Conservation (phyloP, 73 alveolate genomes). For the Urostyla sp. region DNA sequence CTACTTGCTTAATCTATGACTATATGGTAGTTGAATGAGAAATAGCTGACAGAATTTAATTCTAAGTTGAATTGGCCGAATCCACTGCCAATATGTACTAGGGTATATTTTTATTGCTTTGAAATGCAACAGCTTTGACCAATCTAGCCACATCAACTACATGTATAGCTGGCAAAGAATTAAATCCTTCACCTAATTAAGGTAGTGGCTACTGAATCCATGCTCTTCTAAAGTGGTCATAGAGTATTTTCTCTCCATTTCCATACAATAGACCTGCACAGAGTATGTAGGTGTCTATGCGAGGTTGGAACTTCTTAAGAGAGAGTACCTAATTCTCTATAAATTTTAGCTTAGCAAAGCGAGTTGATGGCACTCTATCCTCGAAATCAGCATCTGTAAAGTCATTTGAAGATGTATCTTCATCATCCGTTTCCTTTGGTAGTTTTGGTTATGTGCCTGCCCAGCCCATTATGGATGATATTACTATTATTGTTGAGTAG, state of each 20-base stretch:
- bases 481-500: slow-evolving; percentile 43
- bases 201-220: slow-evolving; percentile 63
- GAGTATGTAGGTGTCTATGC: slow-evolving; percentile 49
- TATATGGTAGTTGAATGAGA: slow-evolving; percentile 45
- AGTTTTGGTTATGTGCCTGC: slow-evolving; percentile 69
- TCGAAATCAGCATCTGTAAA: slow-evolving; percentile 83
- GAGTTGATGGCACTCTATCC: slow-evolving; percentile 84
- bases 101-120: slow-evolving; percentile 26
- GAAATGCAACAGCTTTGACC: slow-evolving; percentile 41
- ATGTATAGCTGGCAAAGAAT: slow-evolving; percentile 70
- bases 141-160: slow-evolving; percentile 72
- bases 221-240: slow-evolving; percentile 64
- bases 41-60: slow-evolving; percentile 54
- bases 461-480: slow-evolving; percentile 79
- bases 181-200: slow-evolving; percentile 60
- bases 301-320: slow-evolving; percentile 72
- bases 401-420: slow-evolving; percentile 4
- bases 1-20: slow-evolving; percentile 34
- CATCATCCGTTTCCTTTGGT: slow-evolving; percentile 33
- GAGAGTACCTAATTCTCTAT: slow-evolving; percentile 88
- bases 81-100: slow-evolving; percentile 74
- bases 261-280: slow-evolving; percentile 75
- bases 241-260: slow-evolving; percentile 70
- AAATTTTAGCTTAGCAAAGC: slow-evolving; percentile 86
- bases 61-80: slow-evolving; percentile 59